These are phyloP conservation scores for Gonium pectorale DNA, from an alignment of 139 green algal genomes.

Conservation along the genomic window DNA sequence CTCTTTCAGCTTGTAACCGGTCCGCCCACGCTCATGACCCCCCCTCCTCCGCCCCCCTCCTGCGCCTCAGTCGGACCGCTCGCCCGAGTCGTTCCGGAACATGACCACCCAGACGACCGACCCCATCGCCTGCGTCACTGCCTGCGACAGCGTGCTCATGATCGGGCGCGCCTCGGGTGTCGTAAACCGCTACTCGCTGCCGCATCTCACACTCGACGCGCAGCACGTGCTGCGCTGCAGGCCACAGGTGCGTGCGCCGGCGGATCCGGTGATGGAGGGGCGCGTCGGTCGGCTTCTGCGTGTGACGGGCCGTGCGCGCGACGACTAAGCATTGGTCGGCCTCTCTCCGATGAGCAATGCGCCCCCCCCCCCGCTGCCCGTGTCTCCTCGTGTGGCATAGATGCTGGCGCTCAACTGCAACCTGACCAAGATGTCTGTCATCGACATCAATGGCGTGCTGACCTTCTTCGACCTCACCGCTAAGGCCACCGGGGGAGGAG, in stretches of 20 bases:
- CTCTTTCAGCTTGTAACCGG: too few relatives aligned
- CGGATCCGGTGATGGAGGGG: too few relatives aligned
- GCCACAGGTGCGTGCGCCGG: conserved; percentile 46
- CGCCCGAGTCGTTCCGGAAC: conserved; percentile 25
- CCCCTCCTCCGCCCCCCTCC: neutral
- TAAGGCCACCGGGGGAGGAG: conserved; percentile 27
- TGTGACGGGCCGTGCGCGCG: too few relatives aligned
- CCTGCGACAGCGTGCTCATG: conserved; percentile 67
- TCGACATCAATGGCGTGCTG: conserved; percentile 85
- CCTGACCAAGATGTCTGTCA: conserved; percentile 69
- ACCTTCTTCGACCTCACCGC: conserved; percentile 75
- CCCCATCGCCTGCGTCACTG: conserved; percentile 72
- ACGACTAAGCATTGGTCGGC: too few relatives aligned
- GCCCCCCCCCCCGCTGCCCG: neutral
- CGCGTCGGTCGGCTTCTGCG: too few relatives aligned
- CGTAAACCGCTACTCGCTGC: conserved; percentile 73
- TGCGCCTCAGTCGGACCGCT: conserved; percentile 37
- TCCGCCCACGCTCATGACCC: too few relatives aligned
- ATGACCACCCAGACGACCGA: conserved; percentile 61
- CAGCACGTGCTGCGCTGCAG: conserved; percentile 70
- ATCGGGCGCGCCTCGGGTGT: conserved; percentile 72
- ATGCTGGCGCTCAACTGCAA: conserved; percentile 84
- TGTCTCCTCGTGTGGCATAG: conserved; percentile 20
- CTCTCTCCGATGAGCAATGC: neutral
- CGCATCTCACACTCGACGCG: conserved; percentile 62